These are phyloP conservation scores for Pseudopediastrum boryanum DNA, from an alignment of 139 green algal species.

Conservation along the genomic window DNA sequence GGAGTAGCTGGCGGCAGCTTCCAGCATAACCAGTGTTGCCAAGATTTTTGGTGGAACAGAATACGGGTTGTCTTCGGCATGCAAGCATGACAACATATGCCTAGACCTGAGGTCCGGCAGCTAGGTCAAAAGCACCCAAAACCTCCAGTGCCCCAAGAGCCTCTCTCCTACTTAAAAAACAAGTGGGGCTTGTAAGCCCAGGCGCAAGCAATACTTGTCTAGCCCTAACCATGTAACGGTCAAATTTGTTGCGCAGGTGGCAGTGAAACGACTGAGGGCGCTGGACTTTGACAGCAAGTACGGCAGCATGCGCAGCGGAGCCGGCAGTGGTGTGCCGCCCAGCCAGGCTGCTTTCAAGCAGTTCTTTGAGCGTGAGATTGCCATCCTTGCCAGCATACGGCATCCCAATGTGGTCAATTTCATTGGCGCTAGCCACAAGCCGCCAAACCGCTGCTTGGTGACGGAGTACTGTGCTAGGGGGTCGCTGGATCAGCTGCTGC, in stretches of 20 bases:
- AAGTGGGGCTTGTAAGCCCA: too few species aligned
- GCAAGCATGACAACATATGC: too few species aligned
- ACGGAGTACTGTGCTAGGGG: slow-evolving; percentile 65
- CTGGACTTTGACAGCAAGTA: slow-evolving; percentile 39
- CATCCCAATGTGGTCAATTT: slow-evolving; percentile 64
- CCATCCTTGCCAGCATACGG: slow-evolving; percentile 60
- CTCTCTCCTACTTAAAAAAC: too few species aligned
- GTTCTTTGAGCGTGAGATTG: slow-evolving; percentile 66
- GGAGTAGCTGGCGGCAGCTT: too few species aligned
- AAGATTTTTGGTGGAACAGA: too few species aligned
- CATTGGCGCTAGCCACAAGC: slow-evolving; percentile 54
- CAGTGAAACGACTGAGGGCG: slow-evolving; percentile 58
- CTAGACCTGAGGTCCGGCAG: too few species aligned
- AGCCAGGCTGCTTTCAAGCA: slow-evolving; percentile 34
- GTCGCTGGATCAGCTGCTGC: slow-evolving; percentile 59
- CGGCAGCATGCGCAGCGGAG: not conserved
- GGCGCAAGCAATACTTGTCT: too few species aligned
- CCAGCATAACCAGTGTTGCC: too few species aligned
- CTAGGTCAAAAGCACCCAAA: too few species aligned
- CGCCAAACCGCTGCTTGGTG: slow-evolving; percentile 58
- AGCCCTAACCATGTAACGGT: too few species aligned
- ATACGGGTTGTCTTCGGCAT: too few species aligned
- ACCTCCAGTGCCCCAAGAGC: too few species aligned
- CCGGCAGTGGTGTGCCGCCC: not conserved
- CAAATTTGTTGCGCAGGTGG: slow-evolving; percentile 50